Evolutionary conservation across 768 basidiomycete species (phyloP).

Genomic region (Lyophyllum decastes): DNA sequence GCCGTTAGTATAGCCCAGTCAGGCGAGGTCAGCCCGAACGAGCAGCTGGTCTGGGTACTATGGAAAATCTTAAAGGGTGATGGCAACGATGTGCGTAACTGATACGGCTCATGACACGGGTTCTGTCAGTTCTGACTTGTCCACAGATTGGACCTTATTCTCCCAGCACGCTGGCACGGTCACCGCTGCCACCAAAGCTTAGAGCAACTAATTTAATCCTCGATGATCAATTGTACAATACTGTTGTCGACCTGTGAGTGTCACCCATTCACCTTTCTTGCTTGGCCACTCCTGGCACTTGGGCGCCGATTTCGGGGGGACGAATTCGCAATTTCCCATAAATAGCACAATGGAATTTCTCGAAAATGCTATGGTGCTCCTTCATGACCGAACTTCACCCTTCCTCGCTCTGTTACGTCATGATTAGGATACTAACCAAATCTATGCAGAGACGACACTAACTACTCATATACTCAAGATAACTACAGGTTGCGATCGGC

Average conservation of each 20-base stretch:
- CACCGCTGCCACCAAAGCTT: conserved; percentile 75
- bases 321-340: background rate
- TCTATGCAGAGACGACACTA: conserved; percentile 41
- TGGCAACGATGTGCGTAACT: conserved; percentile 67
- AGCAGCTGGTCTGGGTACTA: conserved; percentile 83
- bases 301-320: too few relatives aligned
- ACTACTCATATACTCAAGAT: conserved; percentile 44
- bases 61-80: conserved; percentile 87
- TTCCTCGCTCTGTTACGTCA: background rate
- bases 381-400: background rate
- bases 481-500: conserved; percentile 36
- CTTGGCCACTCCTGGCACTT: background rate
- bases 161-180: conserved; percentile 70
- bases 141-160: conserved; percentile 79
- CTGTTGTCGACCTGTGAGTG: conserved; percentile 49
- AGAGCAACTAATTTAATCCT: conserved; percentile 71
- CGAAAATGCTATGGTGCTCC: background rate
- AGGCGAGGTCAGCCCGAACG: conserved; percentile 58
- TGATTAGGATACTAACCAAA: background rate
- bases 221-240: conserved; percentile 62
- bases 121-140: conserved; percentile 1
- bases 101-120: background rate
- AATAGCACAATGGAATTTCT: background rate
- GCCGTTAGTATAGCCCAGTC: conserved; percentile 53
- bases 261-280: background rate